phyloP scores from a whole-genome alignment of 192 early-diverging fungal species.

The Coemansia asiatica region DNA sequence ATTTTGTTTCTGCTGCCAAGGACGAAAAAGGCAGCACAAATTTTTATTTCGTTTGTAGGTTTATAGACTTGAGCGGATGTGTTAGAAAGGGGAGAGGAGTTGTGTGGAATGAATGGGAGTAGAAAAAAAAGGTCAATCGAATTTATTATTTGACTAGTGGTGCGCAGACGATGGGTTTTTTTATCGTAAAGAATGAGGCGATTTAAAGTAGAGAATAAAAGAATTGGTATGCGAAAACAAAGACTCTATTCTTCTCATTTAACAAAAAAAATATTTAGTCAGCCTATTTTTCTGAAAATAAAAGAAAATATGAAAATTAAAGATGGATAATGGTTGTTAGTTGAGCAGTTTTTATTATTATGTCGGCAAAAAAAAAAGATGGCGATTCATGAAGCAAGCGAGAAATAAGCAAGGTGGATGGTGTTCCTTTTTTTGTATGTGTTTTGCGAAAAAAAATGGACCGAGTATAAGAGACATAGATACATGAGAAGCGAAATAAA shows the following conservation, averaged over 20 bases:
- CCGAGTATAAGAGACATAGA: background rate
- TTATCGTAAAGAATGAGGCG: background rate
- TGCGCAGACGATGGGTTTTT: conserved; percentile 1
- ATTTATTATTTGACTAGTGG: background rate
- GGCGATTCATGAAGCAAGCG: background rate
- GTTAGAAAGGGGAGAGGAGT: conserved; percentile 5
- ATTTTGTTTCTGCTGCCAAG: background rate
- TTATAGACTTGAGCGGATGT: background rate
- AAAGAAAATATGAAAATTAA: background rate
- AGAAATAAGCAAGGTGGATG: background rate
- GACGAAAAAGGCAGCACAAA: background rate
- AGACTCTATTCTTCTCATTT: background rate
- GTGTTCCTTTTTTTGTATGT: background rate
- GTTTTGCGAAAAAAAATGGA: background rate
- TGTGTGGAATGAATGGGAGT: background rate
- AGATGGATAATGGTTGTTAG: background rate
- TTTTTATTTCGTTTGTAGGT: background rate
- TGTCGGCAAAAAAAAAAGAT: background rate
- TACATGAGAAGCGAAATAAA: background rate
- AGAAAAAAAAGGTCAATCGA: background rate
- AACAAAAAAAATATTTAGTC: background rate
- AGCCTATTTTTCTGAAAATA: background rate
- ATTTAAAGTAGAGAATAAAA: conserved; percentile 3
- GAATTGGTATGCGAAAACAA: background rate
- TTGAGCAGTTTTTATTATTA: background rate